Evolutionary conservation across 495 filamentous ascomycete genomes (phyloP), one percentile per base, ranked within the genome.

Genomic region (Hyphodiscus hymeniophilus): DNA sequence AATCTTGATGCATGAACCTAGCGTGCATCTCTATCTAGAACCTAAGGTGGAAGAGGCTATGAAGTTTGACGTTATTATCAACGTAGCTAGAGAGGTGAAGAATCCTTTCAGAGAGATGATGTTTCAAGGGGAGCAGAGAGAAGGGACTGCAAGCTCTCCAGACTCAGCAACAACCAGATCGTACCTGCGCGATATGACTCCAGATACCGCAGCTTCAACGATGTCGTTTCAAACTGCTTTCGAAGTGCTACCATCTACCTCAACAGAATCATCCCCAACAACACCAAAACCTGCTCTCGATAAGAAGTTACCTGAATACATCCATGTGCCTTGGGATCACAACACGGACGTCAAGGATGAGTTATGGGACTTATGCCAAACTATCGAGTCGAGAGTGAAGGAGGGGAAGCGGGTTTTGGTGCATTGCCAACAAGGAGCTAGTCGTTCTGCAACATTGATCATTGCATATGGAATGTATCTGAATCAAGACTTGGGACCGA

Each of bases 251-350:
- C 64, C 61, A 40, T 63, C 7, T 61, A 64, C 24, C 20, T 43
- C 57, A 35, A 26, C 58, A 46, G 49, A 66, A 66, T 54, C 72
- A 60, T 43, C 61, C n/a, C 75, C 76, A 4, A 76, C 73, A 8
- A 83, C 80, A 1, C 82, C 85, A 2, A 81, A 75, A 59, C 68
- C 57, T n/a, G 63, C 20, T 1, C 24, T 60, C 7, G 69, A 66
- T 33, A 49, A 63, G 21, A 65, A 70, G 13, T 66, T 79, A 20
- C 92, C 92, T 1, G 92, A 98, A 62, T 98, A 98, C 60, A 81
- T 97, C 42, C 92, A 98, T 60, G 84, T 98, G 38, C 83, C 79
- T 2, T 98, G 92, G 92, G 94, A 98, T 54, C 92, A 98, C 65
- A 96, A 97, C 58, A 95, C 91, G 0, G 88, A 95, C 51, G 95